Evolutionary conservation across 345 rosid genomes (phyloP).

Genomic region (Brassica carinata): DNA sequence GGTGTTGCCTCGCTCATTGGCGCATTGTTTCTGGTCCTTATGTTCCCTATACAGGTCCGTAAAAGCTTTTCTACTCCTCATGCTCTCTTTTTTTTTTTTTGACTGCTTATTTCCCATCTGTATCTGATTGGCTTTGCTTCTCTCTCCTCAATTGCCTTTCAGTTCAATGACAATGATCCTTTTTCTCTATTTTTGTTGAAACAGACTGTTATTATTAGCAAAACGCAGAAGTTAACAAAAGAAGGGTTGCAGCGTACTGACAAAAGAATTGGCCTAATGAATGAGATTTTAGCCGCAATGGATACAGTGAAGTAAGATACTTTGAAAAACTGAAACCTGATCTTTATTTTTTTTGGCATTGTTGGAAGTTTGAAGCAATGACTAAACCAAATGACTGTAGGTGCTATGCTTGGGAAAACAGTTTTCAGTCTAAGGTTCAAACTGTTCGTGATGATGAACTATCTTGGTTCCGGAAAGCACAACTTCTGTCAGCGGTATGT

Average conservation of each 20-base stretch:
- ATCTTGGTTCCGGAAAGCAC: constrained; percentile 96
- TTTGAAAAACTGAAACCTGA: constrained; percentile 1
- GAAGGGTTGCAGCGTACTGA: constrained; percentile 99
- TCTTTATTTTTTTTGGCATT: neutral
- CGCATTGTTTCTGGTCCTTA: constrained; percentile 75
- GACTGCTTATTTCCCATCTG: constrained; percentile 16
- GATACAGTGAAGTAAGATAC: constrained; percentile 90
- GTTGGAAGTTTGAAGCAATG: constrained; percentile 27
- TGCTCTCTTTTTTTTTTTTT: neutral
- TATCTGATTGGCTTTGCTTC: constrained; percentile 6
- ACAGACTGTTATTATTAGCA: constrained; percentile 91
- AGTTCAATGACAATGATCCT: neutral
- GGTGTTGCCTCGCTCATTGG: constrained; percentile 57
- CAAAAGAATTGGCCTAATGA: constrained; percentile 96
- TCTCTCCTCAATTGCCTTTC: constrained; percentile 2
- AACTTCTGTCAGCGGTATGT: constrained; percentile 86
- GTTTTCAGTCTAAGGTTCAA: constrained; percentile 91
- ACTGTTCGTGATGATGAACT: constrained; percentile 79
- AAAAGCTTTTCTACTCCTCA: constrained; percentile 4
- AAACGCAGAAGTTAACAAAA: constrained; percentile 82
- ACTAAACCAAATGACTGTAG: constrained; percentile 48
- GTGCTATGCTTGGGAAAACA: constrained; percentile 98
- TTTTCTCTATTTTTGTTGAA: constrained; percentile 13
- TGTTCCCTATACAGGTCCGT: constrained; percentile 94
- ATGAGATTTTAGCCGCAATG: constrained; percentile 98